These are phyloP conservation scores for Powellomyces hirtus DNA, from an alignment of 192 early-diverging fungal species.

Conservation along the genomic window DNA sequence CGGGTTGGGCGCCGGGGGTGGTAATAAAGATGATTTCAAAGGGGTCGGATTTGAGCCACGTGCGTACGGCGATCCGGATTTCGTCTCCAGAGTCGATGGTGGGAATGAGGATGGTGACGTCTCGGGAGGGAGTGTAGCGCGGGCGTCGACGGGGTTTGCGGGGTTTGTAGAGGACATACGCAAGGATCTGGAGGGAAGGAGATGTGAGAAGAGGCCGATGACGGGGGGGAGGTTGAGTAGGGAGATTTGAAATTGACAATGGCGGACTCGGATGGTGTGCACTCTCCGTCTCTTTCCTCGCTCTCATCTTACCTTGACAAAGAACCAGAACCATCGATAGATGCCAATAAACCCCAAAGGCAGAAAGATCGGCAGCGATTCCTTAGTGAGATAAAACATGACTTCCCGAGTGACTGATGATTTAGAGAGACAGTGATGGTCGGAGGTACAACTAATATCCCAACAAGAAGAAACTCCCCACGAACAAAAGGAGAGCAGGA, in stretches of 20 bases:
- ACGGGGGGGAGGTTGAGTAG: too few species aligned
- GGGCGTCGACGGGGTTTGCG: slow-evolving; percentile 45
- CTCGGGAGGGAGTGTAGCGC: slow-evolving; percentile 52
- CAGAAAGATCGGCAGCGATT: slow-evolving; percentile 64
- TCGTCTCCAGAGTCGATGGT: slow-evolving; percentile 76
- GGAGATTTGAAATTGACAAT: too few species aligned
- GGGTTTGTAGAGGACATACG: slow-evolving; percentile 62
- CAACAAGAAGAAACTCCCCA: too few species aligned
- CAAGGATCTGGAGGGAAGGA: slow-evolving; percentile 56
- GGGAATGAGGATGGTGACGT: slow-evolving; percentile 72
- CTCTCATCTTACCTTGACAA: slow-evolving; percentile 42
- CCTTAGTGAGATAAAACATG: slow-evolving; percentile 73
- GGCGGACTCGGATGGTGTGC: too few species aligned
- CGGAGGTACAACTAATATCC: too few species aligned
- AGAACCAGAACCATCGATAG: slow-evolving; percentile 71
- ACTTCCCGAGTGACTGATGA: too few species aligned
- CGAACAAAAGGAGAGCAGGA: too few species aligned
- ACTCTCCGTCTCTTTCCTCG: too few species aligned
- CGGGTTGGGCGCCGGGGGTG: slow-evolving; percentile 35
- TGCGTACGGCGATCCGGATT: slow-evolving; percentile 58
- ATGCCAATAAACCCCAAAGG: slow-evolving; percentile 71
- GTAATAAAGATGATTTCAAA: slow-evolving; percentile 74
- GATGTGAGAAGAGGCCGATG: too few species aligned
- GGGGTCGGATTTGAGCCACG: slow-evolving; percentile 62
- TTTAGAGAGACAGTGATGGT: too few species aligned